Conservation (phyloP, 2,329 filamentous ascomycete genomes). For the Didymella pinodella region DNA sequence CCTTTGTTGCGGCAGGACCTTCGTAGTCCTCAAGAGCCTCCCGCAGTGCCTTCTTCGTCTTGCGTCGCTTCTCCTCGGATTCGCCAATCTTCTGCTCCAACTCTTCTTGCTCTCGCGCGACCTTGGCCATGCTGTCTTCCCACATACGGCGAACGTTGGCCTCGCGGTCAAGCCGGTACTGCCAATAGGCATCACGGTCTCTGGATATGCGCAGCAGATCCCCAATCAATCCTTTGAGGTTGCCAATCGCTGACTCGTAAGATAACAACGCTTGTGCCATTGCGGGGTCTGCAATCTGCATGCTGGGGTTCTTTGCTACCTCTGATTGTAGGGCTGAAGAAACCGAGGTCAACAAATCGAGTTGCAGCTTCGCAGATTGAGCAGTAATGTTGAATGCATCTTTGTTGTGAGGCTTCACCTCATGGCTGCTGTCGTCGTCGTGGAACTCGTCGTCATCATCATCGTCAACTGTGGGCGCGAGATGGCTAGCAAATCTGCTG, state of each 20-base stretch:
- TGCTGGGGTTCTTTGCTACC: conserved; percentile 71
- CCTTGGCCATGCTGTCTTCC: conserved; percentile 96
- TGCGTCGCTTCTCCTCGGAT: conserved; percentile 86
- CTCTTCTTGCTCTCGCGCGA: conserved; percentile 93
- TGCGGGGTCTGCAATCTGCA: conserved; percentile 77
- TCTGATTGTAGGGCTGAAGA: conserved; percentile 81
- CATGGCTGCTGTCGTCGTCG: conserved; percentile 80
- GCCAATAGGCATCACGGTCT: conserved; percentile 96
- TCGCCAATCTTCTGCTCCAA: conserved; percentile 87
- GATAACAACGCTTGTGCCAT: conserved; percentile 80
- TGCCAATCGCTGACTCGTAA: conserved; percentile 89
- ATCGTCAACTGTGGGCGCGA: conserved; percentile 62
- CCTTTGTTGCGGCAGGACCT: conserved; percentile 25
- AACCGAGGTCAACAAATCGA: conserved; percentile 88
- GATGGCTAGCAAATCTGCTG: conserved; percentile 58
- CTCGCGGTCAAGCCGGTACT: conserved; percentile 91
- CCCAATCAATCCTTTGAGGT: conserved; percentile 81
- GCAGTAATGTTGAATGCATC: conserved; percentile 98
- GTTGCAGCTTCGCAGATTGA: conserved; percentile 89
- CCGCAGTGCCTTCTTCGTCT: conserved; percentile 86
- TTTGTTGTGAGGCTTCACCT: conserved; percentile 76
- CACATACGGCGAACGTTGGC: conserved; percentile 92
- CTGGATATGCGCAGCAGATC: conserved; percentile 91
- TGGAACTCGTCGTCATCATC: conserved; percentile 77
- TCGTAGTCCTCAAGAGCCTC: conserved; percentile 75